Base-by-base conservation (phyloP, 2,329 filamentous ascomycete genomes). In the Ophiognomonia clavigignenti-juglandacearum region DNA sequence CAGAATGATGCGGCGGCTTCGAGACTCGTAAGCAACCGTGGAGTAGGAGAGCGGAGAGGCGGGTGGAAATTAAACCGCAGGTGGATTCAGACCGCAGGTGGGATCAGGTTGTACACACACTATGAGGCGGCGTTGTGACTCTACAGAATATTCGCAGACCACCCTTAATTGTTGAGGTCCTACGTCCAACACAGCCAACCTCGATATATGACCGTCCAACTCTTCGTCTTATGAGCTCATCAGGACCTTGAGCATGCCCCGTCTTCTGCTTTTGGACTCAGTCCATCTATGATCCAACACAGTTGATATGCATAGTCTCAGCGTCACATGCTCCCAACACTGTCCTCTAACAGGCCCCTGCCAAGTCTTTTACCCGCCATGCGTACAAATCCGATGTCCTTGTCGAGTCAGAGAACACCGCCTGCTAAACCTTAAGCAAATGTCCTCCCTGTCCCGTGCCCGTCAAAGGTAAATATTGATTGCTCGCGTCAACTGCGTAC, bases 271-370 rank as follows among this genome's bases (percentile, higher is more conserved):
- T 20, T 18, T 3, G n/a, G n/a, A n/a, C n/a, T n/a, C n/a, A n/a
- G n/a, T n/a, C 45, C 36, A 37, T 39, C 37, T 48, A 19, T 48
- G 39, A 32, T 29, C 45, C 45, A 42, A 29, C 41, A 23, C 13
- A 40, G 34, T 44, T 22, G 19, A 13, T n/a, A 27, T 38, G 18
- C 32, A 36, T 18, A 16, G 9, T 22, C 18, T 27, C 31, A 5
- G 19, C 19, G 23, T 31, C 44, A 47, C 19, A 22, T 24, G 37
- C 39, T 48, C 37, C 45, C 32, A 43, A 40, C 45, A 48, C 48
- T 45, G 45, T 45, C 47, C 31, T 27, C 29, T 27, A 27, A 34
- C 39, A 45, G 41, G n/a, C n/a, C n/a, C 40, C 37, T 35, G 29
- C 37, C 48, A 41, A 35, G 31, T 26, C 9, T 32, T 34, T 22